phyloP scores from a whole-genome alignment of 148 eudicot species.

The Arctostaphylos glauca region DNA sequence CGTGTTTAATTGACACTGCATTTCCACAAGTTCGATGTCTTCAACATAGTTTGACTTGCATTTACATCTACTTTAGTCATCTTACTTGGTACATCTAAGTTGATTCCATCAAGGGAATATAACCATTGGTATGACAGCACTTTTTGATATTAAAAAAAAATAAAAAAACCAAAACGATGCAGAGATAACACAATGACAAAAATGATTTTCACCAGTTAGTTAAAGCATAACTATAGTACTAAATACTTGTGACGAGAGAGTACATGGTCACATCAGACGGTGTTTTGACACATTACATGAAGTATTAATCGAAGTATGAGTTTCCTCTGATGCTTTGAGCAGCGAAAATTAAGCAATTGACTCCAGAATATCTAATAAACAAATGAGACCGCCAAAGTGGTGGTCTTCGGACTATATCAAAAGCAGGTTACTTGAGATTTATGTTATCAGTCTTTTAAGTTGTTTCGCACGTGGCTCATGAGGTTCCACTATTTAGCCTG shows the following conservation, averaged over 20 bases:
- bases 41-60: background rate
- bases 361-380: background rate
- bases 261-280: background rate
- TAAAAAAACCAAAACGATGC: background rate
- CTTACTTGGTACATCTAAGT: background rate
- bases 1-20: background rate
- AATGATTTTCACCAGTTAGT: background rate
- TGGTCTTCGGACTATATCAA: background rate
- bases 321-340: background rate
- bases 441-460: background rate
- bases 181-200: background rate
- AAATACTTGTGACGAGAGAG: too few relatives aligned
- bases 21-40: background rate
- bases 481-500: background rate
- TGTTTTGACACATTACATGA: background rate
- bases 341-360: background rate
- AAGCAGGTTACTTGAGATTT: background rate
- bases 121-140: background rate
- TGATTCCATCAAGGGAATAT: background rate
- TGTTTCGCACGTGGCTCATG: background rate
- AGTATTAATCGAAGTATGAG: background rate
- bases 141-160: background rate
- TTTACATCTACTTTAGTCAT: background rate
- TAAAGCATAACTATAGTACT: too few relatives aligned
- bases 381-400: slow-evolving; percentile 1